Conservation (phyloP, 2,329 filamentous ascomycete genomes). For the Penicillium sp. region DNA sequence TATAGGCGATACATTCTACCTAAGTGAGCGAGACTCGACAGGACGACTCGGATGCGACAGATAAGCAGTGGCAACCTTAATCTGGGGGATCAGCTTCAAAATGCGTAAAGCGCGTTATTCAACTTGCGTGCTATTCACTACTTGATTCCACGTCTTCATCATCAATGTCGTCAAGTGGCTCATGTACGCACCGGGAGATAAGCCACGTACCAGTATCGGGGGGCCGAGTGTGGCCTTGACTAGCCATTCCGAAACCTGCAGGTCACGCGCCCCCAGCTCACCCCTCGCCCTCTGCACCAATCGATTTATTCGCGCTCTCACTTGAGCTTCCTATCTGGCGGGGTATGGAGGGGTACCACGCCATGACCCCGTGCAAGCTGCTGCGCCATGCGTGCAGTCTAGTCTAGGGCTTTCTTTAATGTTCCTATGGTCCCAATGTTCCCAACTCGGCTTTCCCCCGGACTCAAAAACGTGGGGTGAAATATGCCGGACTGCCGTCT, state of each 20-base stretch:
- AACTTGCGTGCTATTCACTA: too few species aligned
- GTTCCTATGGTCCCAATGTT: not conserved
- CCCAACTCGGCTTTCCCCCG: conserved; percentile 5
- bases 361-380: not conserved
- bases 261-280: not conserved
- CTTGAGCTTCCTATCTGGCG: not conserved
- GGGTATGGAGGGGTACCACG: not conserved
- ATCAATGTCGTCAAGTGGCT: not conserved
- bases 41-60: too few species aligned
- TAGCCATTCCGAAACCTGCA: not conserved
- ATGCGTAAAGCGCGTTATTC: too few species aligned
- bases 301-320: not conserved
- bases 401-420: not conserved
- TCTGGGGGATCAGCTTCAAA: too few species aligned
- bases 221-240: not conserved
- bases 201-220: not conserved
- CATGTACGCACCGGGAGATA: not conserved
- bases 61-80: too few species aligned
- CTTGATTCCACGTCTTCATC: too few species aligned
- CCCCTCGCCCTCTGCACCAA: not conserved
- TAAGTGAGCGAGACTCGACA: too few species aligned
- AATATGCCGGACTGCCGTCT: conserved; percentile 2
- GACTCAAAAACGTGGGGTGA: conserved; percentile 7
- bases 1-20: too few species aligned
- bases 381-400: not conserved